Percentiles rank a stretch among this genome's conserved stretches.
Conservation (phyloP, 805 yeast genomes). For the Ogataea parapolymorpha region DNA sequence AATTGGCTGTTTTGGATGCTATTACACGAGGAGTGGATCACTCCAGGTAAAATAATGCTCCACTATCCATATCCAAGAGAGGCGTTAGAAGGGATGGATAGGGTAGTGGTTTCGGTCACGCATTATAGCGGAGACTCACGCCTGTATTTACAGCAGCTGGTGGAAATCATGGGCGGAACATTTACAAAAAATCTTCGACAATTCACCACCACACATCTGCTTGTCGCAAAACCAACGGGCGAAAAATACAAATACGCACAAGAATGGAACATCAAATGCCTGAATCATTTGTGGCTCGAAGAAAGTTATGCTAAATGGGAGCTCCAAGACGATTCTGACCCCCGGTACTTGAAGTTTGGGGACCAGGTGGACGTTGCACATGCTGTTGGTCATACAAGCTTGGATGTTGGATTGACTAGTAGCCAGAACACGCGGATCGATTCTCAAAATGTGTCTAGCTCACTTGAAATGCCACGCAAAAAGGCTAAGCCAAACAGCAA, state of each 20-base stretch:
- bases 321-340: conserved; percentile 41
- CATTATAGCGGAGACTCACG: conserved; percentile 87
- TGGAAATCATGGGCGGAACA: conserved; percentile 67
- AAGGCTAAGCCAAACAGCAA: conserved; percentile 8
- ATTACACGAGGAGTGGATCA: conserved; percentile 49
- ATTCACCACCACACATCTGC: conserved; percentile 63
- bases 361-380: conserved; percentile 36
- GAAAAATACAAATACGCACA: conserved; percentile 71
- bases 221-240: conserved; percentile 67
- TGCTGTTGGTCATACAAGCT: conserved; percentile 48
- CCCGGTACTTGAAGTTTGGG: conserved; percentile 46
- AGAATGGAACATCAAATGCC: conserved; percentile 62
- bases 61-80: conserved; percentile 64
- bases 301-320: conserved; percentile 68
- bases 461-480: conserved; percentile 3
- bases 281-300: conserved; percentile 88
- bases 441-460: neutral
- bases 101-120: conserved; percentile 62
- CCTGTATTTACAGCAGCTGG: conserved; percentile 60
- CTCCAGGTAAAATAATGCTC: conserved; percentile 51
- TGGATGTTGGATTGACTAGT: conserved; percentile 28
- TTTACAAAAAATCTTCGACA: conserved; percentile 63
- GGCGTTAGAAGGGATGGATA: conserved; percentile 52
- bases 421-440: too few relatives aligned
- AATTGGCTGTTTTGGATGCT: conserved; percentile 75